phyloP scores from a whole-genome alignment of 2,329 filamentous ascomycete genomes.

The Lachnellula subtilissima region DNA sequence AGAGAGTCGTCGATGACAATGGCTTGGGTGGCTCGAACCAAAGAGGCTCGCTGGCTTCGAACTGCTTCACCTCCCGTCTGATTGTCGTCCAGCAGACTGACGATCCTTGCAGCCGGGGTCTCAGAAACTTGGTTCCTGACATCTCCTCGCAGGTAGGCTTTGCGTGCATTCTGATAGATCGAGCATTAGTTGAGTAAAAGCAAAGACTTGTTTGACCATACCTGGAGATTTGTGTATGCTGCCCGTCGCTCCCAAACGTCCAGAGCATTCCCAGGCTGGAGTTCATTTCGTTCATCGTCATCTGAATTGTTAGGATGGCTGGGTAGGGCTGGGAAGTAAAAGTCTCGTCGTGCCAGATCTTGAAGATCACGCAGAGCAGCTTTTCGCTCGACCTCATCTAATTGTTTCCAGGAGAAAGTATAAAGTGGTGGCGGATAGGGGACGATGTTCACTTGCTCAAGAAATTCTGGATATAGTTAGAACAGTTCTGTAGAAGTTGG shows the following conservation, averaged over 20 bases:
- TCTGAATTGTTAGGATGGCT: too few relatives aligned
- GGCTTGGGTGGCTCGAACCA: neutral
- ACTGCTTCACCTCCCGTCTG: neutral
- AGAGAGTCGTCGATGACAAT: neutral
- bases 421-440: conserved; percentile 6
- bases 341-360: neutral
- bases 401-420: conserved; percentile 2
- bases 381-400: conserved; percentile 2
- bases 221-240: conserved; percentile 4
- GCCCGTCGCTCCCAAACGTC: neutral
- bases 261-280: conserved; percentile 3
- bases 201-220: neutral
- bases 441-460: neutral
- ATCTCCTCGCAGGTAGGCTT: neutral
- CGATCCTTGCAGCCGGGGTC: neutral
- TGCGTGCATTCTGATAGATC: neutral
- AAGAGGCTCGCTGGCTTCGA: neutral
- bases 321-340: neutral
- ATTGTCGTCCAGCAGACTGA: neutral
- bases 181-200: neutral
- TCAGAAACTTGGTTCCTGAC: neutral
- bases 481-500: neutral
- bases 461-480: neutral
- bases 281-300: neutral
- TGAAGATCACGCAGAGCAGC: neutral